Percentiles rank a stretch among this genome's conserved stretches.
Conservation (phyloP, 2,329 filamentous ascomycete genomes). For the Magnaporthiopsis rhizophila region DNA sequence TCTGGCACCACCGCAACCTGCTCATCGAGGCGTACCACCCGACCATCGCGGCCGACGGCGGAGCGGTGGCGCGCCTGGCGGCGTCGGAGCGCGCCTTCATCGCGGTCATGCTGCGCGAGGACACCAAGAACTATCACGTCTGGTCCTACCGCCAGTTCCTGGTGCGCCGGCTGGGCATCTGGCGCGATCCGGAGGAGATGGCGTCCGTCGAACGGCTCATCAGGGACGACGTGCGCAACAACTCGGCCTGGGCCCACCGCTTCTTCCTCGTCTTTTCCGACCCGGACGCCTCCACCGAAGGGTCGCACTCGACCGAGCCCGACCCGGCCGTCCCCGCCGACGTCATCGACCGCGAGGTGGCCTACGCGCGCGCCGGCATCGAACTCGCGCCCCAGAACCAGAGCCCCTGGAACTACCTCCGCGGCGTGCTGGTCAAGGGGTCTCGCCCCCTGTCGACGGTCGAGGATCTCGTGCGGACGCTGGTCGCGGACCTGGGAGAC, state of each 20-base stretch:
- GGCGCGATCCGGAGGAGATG: constrained; percentile 51
- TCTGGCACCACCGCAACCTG: constrained; percentile 74
- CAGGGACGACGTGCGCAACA: constrained; percentile 79
- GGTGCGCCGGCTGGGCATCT: constrained; percentile 60
- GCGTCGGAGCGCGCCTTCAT: constrained; percentile 69
- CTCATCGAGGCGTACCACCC: constrained; percentile 51
- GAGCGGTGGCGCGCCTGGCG: constrained; percentile 49
- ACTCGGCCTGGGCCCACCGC: constrained; percentile 94
- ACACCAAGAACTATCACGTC: constrained; percentile 97
- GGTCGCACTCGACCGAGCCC: constrained; percentile 38
- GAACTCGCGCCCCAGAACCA: constrained; percentile 82
- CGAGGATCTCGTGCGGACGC: constrained; percentile 41
- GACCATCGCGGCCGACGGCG: constrained; percentile 50
- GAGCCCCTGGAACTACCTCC: constrained; percentile 87
- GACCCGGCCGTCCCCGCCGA: constrained; percentile 52
- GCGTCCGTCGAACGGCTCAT: constrained; percentile 65
- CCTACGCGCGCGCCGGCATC: constrained; percentile 67
- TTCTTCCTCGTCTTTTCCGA: constrained; percentile 83
- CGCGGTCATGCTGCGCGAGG: constrained; percentile 68
- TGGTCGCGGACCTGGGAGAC: constrained; percentile 39
- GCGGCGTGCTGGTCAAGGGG: constrained; percentile 64
- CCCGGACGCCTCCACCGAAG: constrained; percentile 40
- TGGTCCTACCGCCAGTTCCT: constrained; percentile 87
- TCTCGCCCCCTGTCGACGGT: constrained; percentile 39
- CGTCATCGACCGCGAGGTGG: constrained; percentile 66